A percentile compares a stretch with the other conserved stretches of the same genome.
These are phyloP conservation scores for Suillus alpinus DNA, from an alignment of 768 basidiomycete genomes.

Conservation along the genomic window DNA sequence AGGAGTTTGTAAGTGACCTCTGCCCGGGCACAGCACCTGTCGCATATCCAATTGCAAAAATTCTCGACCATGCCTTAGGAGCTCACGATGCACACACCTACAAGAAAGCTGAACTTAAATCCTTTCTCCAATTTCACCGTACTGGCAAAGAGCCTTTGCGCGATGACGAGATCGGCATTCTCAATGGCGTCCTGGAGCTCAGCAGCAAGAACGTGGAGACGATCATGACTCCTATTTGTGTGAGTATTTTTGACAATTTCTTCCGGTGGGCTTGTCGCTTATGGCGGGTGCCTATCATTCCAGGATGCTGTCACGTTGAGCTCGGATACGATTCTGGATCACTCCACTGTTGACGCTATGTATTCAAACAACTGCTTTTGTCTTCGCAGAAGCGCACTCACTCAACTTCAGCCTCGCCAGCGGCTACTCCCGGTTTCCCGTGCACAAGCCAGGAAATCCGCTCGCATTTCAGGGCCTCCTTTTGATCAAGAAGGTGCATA, in stretches of 20 bases:
- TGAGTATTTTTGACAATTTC: constrained; percentile 20
- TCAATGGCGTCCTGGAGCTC: constrained; percentile 77
- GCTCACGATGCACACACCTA: constrained; percentile 68
- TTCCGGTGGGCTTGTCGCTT: constrained; percentile 32
- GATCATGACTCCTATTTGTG: constrained; percentile 82
- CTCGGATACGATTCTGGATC: constrained; percentile 75
- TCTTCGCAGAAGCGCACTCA: constrained; percentile 4
- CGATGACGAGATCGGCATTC: constrained; percentile 78
- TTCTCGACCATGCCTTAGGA: constrained; percentile 83
- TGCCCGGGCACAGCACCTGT: constrained; percentile 53
- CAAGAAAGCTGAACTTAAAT: constrained; percentile 79
- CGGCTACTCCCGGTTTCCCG: constrained; percentile 91
- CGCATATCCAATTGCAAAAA: constrained; percentile 65
- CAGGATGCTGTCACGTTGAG: constrained; percentile 83
- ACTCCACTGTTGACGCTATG: constrained; percentile 75
- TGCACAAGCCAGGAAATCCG: constrained; percentile 71
- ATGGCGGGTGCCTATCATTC: constrained; percentile 39
- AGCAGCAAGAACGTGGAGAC: constrained; percentile 73
- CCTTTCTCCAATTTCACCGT: constrained; percentile 78
- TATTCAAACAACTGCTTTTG: constrained; percentile 27
- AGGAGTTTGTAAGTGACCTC: not conserved
- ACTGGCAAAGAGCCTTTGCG: constrained; percentile 70
- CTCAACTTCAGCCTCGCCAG: constrained; percentile 48
- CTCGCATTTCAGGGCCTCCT: constrained; percentile 77
- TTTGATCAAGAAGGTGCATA: constrained; percentile 71